Conservation (phyloP, 306 rosid genomes). For the Trifolium subterraneum region DNA sequence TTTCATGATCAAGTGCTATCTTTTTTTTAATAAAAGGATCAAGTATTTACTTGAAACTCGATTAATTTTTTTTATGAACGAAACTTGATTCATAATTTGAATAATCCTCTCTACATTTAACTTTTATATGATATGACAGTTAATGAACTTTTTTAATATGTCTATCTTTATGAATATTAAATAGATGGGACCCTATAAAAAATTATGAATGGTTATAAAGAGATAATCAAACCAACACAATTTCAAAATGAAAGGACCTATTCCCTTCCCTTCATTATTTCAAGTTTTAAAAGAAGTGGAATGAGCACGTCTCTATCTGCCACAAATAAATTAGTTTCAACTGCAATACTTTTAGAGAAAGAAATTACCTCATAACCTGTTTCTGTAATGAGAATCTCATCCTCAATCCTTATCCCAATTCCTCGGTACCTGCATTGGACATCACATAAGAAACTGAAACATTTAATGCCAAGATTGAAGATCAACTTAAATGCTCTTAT, state of each 20-base stretch:
- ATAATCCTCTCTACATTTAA: not conserved
- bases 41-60: conserved; percentile 3
- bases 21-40: not conserved
- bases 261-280: not conserved
- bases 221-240: not conserved
- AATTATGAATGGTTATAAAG: not conserved
- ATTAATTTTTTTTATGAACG: not conserved
- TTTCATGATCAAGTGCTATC: not conserved
- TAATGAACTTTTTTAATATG: not conserved
- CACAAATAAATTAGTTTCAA: conserved; percentile 25
- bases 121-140: not conserved
- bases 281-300: conserved; percentile 2
- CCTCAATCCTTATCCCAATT: conserved; percentile 92
- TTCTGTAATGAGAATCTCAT: conserved; percentile 82
- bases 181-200: not conserved
- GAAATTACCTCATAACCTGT: conserved; percentile 72
- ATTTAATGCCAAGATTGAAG: conserved; percentile 43
- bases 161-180: not conserved
- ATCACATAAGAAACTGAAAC: conserved; percentile 38
- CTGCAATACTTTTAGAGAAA: not conserved
- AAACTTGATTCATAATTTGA: not conserved
- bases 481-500: conserved; percentile 29
- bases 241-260: not conserved
- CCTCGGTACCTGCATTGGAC: conserved; percentile 67
- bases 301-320: conserved; percentile 24